Evolutionary conservation across 176 grass and related monocot genomes (phyloP).

Genomic region (Eragrostis curvula): DNA sequence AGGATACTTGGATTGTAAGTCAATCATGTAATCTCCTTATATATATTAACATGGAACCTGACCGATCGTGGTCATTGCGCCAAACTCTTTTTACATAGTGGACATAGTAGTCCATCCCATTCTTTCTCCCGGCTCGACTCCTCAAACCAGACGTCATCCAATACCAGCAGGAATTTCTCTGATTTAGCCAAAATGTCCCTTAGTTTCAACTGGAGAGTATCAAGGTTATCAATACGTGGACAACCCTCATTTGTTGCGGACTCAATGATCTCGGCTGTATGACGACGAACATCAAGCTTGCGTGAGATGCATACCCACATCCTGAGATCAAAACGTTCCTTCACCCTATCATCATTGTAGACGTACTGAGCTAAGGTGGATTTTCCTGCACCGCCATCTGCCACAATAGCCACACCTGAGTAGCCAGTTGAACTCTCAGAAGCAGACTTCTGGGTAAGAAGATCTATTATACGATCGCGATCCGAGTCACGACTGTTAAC

Average conservation of each 20-base stretch:
- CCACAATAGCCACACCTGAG: slow-evolving; percentile 18
- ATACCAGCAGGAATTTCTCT: not conserved
- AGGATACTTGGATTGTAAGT: too few species aligned
- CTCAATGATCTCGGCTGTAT: slow-evolving; percentile 24
- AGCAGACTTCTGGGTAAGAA: not conserved
- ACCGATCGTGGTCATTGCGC: too few species aligned
- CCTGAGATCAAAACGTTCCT: not conserved
- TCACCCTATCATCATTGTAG: not conserved
- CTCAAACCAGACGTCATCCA: slow-evolving; percentile 32
- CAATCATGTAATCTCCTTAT: too few species aligned
- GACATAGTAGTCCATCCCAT: too few species aligned
- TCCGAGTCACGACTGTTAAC: not conserved
- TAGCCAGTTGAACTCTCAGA: not conserved
- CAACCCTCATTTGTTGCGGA: not conserved
- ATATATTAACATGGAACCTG: too few species aligned
- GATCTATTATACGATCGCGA: not conserved
- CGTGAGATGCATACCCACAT: slow-evolving; percentile 41
- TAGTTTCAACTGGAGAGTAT: slow-evolving; percentile 2
- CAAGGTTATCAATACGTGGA: not conserved
- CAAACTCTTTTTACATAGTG: too few species aligned
- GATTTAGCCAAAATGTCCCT: not conserved
- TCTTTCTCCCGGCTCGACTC: not conserved
- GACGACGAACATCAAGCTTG: not conserved
- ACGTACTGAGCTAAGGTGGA: slow-evolving; percentile 18
- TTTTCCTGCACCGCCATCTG: not conserved